Base-by-base conservation (phyloP, 2,329 filamentous ascomycete species). In the Chrysoporthe puriensis region DNA sequence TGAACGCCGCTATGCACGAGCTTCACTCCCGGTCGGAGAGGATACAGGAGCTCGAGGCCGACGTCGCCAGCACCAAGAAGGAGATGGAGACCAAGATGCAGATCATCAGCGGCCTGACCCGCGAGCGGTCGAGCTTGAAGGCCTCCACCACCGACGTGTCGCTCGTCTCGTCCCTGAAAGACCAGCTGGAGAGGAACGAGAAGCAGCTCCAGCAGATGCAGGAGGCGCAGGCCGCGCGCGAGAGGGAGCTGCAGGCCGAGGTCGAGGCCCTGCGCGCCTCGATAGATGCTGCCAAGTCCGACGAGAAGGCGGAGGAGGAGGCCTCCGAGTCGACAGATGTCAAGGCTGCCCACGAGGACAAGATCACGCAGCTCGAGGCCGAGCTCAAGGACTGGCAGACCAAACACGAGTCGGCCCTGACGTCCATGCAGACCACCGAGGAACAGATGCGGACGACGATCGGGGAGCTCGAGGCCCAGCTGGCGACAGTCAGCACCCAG, bases 61-160 rank as follows among this genome's bases (percentile, higher is more conserved):
- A 97, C 73, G 87, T 97, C 66, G 84, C 89, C 36, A 90, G 88
- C 4, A 88, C 94, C 32, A 96, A 93, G 82, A 97, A 94, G 82
- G 96, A 99, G 78, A 97, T 98, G 91, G 96, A 99, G 76, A 90
- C 88, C 70, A 99, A 99, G 86, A 94, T 95, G 84, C 92, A 93
- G 42, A 94, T 99, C 76, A 98, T 99, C 73, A 93, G 93, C 42
- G 96, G 96, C 7, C 84, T 99, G 71, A 97, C 96, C 3, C 90
- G 96, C 64, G 96, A 99, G 79, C 86, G 96, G 68, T 95, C 93
- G 3, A 97, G 94, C 80, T 85, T 97, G 80, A 93, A 95, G 77
- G 86, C 77, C 2, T 91, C 91, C 34, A 91, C 94, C 8, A 90
- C 97, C 76, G 96, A 99, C 75, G 96, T 97, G 77, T 94, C 93